phyloP scores from a whole-genome alignment of 2,329 filamentous ascomycete genomes.

The Paraconiothyrium sp. region DNA sequence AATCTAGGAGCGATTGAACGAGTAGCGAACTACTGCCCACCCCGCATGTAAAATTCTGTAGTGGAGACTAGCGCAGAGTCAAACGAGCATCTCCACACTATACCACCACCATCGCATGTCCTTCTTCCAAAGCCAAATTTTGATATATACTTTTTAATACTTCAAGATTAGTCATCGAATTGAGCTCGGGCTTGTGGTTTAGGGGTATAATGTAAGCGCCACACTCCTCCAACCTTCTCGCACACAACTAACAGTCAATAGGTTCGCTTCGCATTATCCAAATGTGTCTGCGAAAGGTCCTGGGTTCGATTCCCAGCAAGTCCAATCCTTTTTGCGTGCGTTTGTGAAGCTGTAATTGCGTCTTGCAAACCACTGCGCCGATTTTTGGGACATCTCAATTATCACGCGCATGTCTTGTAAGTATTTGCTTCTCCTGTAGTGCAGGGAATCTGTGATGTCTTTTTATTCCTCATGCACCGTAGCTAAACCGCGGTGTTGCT shows the following conservation, averaged over 20 bases:
- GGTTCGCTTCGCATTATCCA: constrained; percentile 15
- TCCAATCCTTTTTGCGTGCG: constrained; percentile 1
- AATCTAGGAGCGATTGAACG: not conserved
- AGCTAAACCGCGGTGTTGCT: no score
- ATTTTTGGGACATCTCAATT: no score
- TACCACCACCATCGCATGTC: not conserved
- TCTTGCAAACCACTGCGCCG: no score
- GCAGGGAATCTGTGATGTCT: no score
- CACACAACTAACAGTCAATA: not conserved
- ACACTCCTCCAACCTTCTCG: not conserved
- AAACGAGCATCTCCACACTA: not conserved
- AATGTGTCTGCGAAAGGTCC: constrained; percentile 14
- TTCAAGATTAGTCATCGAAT: constrained; percentile 2
- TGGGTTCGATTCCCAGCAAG: constrained; percentile 16
- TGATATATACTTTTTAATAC: not conserved
- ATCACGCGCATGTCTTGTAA: no score
- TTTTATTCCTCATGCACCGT: no score
- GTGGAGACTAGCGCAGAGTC: not conserved
- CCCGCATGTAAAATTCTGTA: not conserved
- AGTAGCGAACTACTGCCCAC: not conserved
- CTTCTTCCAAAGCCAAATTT: not conserved
- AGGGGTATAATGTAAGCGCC: constrained; percentile 12
- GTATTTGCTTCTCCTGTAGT: no score
- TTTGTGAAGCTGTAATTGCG: no score
- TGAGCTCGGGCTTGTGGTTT: constrained; percentile 13